Base-by-base conservation (phyloP, 371 early-diverging fungal species). In the Mortierella polycephala region DNA sequence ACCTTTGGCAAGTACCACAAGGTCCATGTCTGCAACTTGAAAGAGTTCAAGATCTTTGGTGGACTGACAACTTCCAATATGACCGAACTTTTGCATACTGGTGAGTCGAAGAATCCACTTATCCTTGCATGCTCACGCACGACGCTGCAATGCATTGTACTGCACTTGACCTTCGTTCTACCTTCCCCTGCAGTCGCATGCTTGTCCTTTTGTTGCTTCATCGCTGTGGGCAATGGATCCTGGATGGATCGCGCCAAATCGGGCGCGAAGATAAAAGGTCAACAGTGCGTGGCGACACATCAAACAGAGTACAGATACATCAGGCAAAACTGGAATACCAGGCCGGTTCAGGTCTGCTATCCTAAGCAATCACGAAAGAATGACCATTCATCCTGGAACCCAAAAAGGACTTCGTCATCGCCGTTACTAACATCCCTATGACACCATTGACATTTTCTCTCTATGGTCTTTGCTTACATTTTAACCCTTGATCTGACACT, bases 1-100 rank as follows among this genome's bases (percentile, higher is more conserved):
- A 94, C 91, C 0, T 98, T 98, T 88, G 99, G 99, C 67, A 99
- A 99, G 82, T 97, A 90, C 81, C 90, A 95, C 86, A 95, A 96
- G 82, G 93, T 91, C 1, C 99, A 99, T 83, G 96, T 97, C 14
- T 98, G 98, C 84, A 99, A 98, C 76, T 80, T 99, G 37, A 96
- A 95, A 69, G 97, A 98, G 83, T 97, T 98, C 87, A 96, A 95
- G 81, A 92, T 99, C 9, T 96, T 82, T 80, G 96, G 95, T 51
- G 96, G 96, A 6, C 83, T 95, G 83, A 79, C 89, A 2, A 88
- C 88, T 21, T 89, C 92, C 60, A 89, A 92, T 70, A 93, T 96
- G 92, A 83, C 84, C 51, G 96, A 97, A 81, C 82, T 98, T 18
- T 86, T 97, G 46, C 95, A 96, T 77, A 87, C 88, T 56, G 97